Evolutionary conservation across 1,139 yeast genomes (phyloP), one percentile per base, ranked within the genome.

Genomic region (Taphrina sp.): DNA sequence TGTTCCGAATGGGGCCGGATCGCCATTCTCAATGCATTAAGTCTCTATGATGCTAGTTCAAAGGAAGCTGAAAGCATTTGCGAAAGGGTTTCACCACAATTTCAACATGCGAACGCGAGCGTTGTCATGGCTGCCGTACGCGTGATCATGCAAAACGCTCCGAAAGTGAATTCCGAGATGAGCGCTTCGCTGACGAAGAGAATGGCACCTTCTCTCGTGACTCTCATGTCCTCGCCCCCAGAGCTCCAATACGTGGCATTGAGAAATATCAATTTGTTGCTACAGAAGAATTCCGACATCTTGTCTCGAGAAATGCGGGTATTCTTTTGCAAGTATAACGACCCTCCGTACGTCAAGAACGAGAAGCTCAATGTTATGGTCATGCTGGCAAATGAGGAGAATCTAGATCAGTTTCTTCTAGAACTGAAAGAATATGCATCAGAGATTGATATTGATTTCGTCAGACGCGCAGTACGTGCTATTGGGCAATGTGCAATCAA

Each of bases 1-100:
- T 92, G 97, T 71, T 90, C 97, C 1, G 99, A 94, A 36, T 94
- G 99, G 99, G 98, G 98, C 4, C 79, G 98, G 66, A 85, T 92
- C 62, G 82, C 96, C 1, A 86, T 94, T 46, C 75, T 94, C 61
- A 80, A 87, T 1, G 89, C 96, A 1, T 72, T 94, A 62, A 76
- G 88, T 7, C 90, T 85, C 49, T 92, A 84, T 68, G 54, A 60
- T 7, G 74, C 86, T 0, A 79, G 76, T 54, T 67, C 73, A 1
- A 76, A 77, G 23, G 95, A 90, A 66, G 89, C 95, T 1, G 81
- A 79, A 62, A 92, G 87, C 67, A 88, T 94, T 56, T 80, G 94
- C 61, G 97, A 90, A 67, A 77, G 96, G 61, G 90, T 89, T 5
- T 80, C 87, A 4, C 98, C 99, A 5, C 98, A 92, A 70, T 79